Evolutionary conservation across 2,329 filamentous ascomycete species (phyloP), one percentile per base, ranked within the genome.

Genomic region (Aspergillus sp.): DNA sequence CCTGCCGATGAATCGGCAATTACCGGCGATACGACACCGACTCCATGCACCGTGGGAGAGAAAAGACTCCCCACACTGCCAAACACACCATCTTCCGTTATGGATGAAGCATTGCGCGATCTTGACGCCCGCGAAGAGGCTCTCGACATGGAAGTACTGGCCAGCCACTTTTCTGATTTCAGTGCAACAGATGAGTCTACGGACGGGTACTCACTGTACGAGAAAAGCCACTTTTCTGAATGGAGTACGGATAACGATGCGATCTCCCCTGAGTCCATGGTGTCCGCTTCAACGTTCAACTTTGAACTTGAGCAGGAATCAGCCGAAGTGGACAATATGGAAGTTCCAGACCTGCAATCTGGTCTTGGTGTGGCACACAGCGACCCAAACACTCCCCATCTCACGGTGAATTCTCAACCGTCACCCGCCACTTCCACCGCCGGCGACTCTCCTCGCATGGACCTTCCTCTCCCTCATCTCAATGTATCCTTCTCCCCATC

Each of bases 61-160:
- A 73, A 73, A 47, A 56, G 70, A 33, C 59, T 73, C 19, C 70
- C 70, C 5, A 71, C 69, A 6, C 57, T 73, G 13, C 70, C 70
- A 7, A 73, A 72, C 47, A 68, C 68, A 5, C 70, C 70, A 27
- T 72, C 70, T 0, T 72, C 69, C 1, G 69, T 70, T 31, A 63
- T 70, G 59, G 66, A 70, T 19, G 65, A 69, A 44, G 66, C 64
- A 7, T 52, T 68, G 11, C 58, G 58, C 11, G 61, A 62, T 12
- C 57, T 68, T 27, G 62, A 68, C 27, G 58, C 58, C 12, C 52
- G 52, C 27, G 61, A 65, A 45, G 54, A 51, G 13, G 57, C 53
- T 9, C 50, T 66, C 27, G 62, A 67, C 32, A 51, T 54, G 13
- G 59, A 68, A 34, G 49, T 59, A 27, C 48, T 64, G 7, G 59